Percentiles rank a stretch among this genome's conserved stretches.
Evolutionary conservation across 2,329 filamentous ascomycete species (phyloP).

Genomic region (Alternaria burnsii): DNA sequence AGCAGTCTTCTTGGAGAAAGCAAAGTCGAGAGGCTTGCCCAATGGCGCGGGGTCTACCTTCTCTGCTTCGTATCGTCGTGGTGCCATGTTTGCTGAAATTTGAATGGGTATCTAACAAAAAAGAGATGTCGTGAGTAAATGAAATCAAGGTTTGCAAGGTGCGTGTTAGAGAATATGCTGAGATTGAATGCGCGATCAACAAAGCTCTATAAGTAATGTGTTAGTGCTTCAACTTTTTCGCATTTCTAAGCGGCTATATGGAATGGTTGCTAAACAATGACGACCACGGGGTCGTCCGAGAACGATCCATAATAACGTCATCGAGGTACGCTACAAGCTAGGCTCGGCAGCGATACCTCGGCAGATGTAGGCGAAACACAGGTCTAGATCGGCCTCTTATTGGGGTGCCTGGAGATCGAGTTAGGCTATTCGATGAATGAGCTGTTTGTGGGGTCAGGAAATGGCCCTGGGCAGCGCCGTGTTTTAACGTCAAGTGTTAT

Average conservation of each 20-base stretch:
- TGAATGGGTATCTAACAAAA: conserved; percentile 9
- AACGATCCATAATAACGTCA: conserved; percentile 17
- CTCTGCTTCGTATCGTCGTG: conserved; percentile 52
- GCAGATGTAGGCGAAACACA: conserved; percentile 16
- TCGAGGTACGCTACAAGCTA: conserved; percentile 3
- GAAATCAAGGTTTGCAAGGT: background rate
- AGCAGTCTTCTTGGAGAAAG: conserved; percentile 62
- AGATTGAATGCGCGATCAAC: background rate
- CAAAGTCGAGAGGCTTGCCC: conserved; percentile 56
- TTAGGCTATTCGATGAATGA: background rate
- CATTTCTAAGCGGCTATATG: conserved; percentile 17
- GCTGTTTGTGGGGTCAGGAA: conserved; percentile 3
- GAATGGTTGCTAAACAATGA: background rate
- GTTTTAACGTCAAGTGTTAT: background rate
- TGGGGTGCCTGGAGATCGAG: background rate
- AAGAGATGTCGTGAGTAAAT: background rate
- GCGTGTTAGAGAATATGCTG: background rate
- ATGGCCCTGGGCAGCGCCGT: background rate
- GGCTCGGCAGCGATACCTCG: conserved; percentile 1
- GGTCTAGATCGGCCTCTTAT: background rate
- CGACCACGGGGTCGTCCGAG: background rate
- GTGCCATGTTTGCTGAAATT: conserved; percentile 41
- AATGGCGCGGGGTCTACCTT: conserved; percentile 52
- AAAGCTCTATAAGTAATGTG: background rate
- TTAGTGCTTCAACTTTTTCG: background rate